Evolutionary conservation across 768 basidiomycete species (phyloP).

Genomic region (Trametes coccinea): DNA sequence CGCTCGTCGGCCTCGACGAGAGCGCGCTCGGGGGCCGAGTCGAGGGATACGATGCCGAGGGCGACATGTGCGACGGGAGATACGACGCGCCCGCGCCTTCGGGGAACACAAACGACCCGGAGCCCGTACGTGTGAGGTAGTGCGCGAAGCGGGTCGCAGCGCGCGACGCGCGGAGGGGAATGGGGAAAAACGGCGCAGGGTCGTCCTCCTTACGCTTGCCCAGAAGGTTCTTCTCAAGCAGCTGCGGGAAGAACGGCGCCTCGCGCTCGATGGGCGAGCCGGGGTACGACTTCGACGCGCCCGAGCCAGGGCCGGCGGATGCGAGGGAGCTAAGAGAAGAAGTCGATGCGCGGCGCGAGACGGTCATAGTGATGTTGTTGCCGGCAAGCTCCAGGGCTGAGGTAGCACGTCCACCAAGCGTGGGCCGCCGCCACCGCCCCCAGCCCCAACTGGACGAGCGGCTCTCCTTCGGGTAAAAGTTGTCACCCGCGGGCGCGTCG

Average conservation of each 20-base stretch:
- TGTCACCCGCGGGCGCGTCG: constrained; percentile 20
- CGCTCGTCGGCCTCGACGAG: constrained; percentile 28
- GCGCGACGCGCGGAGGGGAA: constrained; percentile 24
- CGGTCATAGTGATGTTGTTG: constrained; percentile 17
- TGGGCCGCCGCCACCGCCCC: constrained; percentile 22
- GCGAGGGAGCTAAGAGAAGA: constrained; percentile 31
- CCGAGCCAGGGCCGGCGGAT: constrained; percentile 12
- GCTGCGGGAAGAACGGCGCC: constrained; percentile 25
- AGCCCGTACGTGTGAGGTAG: constrained; percentile 23
- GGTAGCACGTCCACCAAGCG: constrained; percentile 21
- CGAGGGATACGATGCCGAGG: constrained; percentile 23
- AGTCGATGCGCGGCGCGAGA: constrained; percentile 32
- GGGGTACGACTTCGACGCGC: constrained; percentile 24
- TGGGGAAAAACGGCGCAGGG: constrained; percentile 22
- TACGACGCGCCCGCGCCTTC: constrained; percentile 7
- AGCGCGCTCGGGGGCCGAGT: constrained; percentile 27
- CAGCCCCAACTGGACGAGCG: constrained; percentile 25
- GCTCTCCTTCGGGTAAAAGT: constrained; percentile 14
- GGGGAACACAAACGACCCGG: constrained; percentile 23
- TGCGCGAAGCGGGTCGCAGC: constrained; percentile 23
- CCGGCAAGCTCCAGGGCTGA: constrained; percentile 29
- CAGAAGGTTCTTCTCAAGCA: constrained; percentile 27
- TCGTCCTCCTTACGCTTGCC: constrained; percentile 26
- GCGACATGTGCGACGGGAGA: constrained; percentile 14
- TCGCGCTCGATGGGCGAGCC: constrained; percentile 30